phyloP scores from a whole-genome alignment of 225 moss, liverwort and hornwort genomes.

The Takakia lepidozioides region DNA sequence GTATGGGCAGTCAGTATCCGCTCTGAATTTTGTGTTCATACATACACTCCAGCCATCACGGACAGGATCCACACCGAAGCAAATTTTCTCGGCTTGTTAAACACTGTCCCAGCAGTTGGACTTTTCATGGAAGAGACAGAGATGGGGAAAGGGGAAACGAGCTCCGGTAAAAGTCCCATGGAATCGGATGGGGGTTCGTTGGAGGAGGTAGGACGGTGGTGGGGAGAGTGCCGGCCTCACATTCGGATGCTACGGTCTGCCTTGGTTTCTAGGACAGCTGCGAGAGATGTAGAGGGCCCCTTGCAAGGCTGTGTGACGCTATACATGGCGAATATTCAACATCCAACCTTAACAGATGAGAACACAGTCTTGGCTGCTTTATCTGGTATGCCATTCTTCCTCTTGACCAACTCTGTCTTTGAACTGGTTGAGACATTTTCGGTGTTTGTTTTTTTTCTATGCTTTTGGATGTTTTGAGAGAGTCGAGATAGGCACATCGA shows the following conservation, averaged over 20 bases:
- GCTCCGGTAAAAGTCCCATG: no score
- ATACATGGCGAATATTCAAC: constrained; percentile 38
- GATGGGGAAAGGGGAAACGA: no score
- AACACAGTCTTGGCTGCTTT: constrained; percentile 22
- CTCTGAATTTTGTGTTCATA: no score
- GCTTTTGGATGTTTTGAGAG: not conserved
- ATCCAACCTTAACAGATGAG: constrained; percentile 26
- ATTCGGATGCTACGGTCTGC: constrained; percentile 36
- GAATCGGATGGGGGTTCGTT: constrained; percentile 1
- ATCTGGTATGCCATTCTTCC: constrained; percentile 10
- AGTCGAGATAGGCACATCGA: no score
- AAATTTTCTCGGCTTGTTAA: no score
- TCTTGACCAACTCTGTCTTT: no score
- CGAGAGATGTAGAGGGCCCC: constrained; percentile 35
- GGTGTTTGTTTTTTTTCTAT: not conserved
- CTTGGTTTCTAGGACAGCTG: constrained; percentile 29
- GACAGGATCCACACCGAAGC: no score
- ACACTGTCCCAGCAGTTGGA: no score
- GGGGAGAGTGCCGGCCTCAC: constrained; percentile 48
- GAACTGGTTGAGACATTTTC: no score
- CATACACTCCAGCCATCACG: no score
- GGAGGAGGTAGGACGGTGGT: constrained; percentile 30
- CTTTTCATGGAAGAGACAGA: no score
- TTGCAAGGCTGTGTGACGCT: constrained; percentile 49
- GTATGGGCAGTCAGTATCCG: no score